phyloP scores from a whole-genome alignment of 768 basidiomycete genomes.

The Lactifluus echinatus region DNA sequence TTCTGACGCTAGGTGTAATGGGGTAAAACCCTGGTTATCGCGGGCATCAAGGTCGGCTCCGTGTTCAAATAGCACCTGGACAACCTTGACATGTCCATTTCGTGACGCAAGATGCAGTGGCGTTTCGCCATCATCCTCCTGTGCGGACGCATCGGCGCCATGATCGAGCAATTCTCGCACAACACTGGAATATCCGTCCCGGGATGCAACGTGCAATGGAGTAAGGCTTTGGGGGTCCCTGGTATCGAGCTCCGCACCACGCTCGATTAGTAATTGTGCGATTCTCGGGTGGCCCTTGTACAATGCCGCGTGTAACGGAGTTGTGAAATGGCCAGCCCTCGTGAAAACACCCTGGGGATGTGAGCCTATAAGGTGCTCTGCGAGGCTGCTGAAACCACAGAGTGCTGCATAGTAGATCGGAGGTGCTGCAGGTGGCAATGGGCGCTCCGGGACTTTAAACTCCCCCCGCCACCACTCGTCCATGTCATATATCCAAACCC shows the following conservation, averaged over 20 bases:
- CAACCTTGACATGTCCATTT: conserved; percentile 17
- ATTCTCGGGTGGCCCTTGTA: neutral
- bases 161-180: neutral
- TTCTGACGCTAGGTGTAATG: neutral
- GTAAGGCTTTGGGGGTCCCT: neutral
- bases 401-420: neutral
- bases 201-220: neutral
- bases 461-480: neutral
- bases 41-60: neutral
- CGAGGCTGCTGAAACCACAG: neutral
- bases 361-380: neutral
- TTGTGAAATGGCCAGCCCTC: neutral
- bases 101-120: conserved; percentile 22
- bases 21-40: neutral
- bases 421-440: neutral
- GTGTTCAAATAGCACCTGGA: neutral
- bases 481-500: neutral
- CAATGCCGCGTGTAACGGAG: neutral
- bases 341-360: neutral
- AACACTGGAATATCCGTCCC: neutral
- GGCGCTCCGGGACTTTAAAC: neutral
- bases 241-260: neutral
- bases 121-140: conserved; percentile 22
- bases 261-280: neutral
- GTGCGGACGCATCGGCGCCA: neutral